Percentiles rank a stretch among this genome's conserved stretches.
Evolutionary conservation across 768 basidiomycete species (phyloP).

Genomic region (Mycena vulgaris): DNA sequence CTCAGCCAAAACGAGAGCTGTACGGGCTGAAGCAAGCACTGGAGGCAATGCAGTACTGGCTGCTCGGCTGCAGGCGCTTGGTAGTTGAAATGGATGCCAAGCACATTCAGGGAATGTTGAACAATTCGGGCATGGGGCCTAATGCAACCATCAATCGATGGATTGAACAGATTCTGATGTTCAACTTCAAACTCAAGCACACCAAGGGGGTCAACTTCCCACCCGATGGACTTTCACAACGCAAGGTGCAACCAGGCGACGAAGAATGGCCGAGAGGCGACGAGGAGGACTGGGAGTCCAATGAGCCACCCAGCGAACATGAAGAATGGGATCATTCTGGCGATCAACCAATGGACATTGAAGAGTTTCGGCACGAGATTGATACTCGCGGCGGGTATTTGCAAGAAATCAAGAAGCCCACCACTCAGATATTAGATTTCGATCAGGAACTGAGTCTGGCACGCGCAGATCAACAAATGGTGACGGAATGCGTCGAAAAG

Average conservation of each 20-base stretch:
- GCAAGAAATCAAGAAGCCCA: not conserved
- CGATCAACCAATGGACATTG: slow-evolving; percentile 18
- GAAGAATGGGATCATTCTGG: slow-evolving; percentile 20
- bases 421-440: not conserved
- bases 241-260: slow-evolving; percentile 18
- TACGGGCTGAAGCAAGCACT: slow-evolving; percentile 40
- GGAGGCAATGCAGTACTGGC: slow-evolving; percentile 18
- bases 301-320: slow-evolving; percentile 5
- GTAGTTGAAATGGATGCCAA: slow-evolving; percentile 41
- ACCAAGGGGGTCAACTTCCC: no score
- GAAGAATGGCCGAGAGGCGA: not conserved
- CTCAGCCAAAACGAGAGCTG: slow-evolving; percentile 49
- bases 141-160: no score
- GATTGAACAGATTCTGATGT: no score
- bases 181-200: no score
- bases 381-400: slow-evolving; percentile 26
- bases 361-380: slow-evolving; percentile 19
- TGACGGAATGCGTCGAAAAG: not conserved
- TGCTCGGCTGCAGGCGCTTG: slow-evolving; percentile 37
- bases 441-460: not conserved
- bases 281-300: not conserved
- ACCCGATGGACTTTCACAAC: slow-evolving; percentile 39
- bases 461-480: not conserved
- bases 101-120: slow-evolving; percentile 38
- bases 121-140: no score